Percentiles rank a stretch among this genome's conserved stretches.
These are phyloP conservation scores for Candida endomychidarum DNA, from an alignment of 805 yeast genomes.

Conservation along the genomic window DNA sequence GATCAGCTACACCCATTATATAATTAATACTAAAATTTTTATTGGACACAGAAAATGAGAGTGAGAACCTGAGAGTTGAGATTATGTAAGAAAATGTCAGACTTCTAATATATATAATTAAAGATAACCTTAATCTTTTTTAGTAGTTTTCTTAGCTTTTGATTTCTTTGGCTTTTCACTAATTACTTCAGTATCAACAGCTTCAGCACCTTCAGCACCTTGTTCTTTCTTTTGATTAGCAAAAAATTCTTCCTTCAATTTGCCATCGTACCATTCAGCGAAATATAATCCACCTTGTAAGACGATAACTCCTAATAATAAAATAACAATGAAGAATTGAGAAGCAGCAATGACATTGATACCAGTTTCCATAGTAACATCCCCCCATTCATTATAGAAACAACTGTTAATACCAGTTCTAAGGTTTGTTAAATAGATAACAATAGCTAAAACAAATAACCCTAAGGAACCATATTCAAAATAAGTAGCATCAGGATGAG, in stretches of 20 bases:
- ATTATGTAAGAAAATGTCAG: conserved; percentile 3
- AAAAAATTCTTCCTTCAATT: conserved; percentile 33
- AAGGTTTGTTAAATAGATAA: conserved; percentile 84
- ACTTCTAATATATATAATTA: neutral
- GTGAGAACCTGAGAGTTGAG: neutral
- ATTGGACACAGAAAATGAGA: conserved; percentile 14
- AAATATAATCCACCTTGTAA: conserved; percentile 89
- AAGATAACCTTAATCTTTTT: conserved; percentile 9
- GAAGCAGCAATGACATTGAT: conserved; percentile 91
- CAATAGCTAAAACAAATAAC: conserved; percentile 67
- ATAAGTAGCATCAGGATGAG: conserved; percentile 77
- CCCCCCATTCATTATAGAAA: conserved; percentile 84
- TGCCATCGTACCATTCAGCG: conserved; percentile 62
- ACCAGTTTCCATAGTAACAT: conserved; percentile 82
- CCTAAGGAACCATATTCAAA: conserved; percentile 88
- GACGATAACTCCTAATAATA: conserved; percentile 74
- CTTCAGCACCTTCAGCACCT: conserved; percentile 12
- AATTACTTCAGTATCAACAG: neutral
- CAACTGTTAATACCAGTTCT: conserved; percentile 76
- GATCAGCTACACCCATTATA: conserved; percentile 29
- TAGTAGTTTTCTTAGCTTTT: conserved; percentile 13
- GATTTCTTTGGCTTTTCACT: conserved; percentile 11
- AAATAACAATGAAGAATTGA: conserved; percentile 68
- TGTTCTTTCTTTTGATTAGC: conserved; percentile 21
- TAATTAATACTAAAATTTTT: conserved; percentile 14